Evolutionary conservation across 257 asterid genomes (phyloP), one percentile per base, ranked within the genome.

Genomic region (Coffea canephora): DNA sequence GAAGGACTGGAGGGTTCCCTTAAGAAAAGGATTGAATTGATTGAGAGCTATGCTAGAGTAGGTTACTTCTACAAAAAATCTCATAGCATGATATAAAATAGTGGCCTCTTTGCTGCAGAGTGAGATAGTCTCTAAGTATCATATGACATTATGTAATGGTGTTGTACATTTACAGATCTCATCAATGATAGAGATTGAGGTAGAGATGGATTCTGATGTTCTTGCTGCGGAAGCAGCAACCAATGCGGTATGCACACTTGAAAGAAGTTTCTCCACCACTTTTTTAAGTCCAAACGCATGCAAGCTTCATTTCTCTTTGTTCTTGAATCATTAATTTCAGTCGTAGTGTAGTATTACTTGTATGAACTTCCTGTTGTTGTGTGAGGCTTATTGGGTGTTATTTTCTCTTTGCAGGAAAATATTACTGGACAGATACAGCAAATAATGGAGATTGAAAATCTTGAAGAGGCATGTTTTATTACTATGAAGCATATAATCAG

Each of bases 21-120:
- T 80, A 77, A 84, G 89, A 93, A 86, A 85, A 90, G 96, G 86
- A 93, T 95, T 78, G 98, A 95, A 74, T 85, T 95, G 81, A 95
- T 95, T 77, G 99, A 93, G 81, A 93, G 97, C 91, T 95, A 91
- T 88, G 97, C 99, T 72, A 92, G 97, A 86, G 98, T 95, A 85
- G 8, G 97, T 81, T 52, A 78, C 73, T 59, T 27, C 39, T 31
- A 9, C 71, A 36, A 55, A 61, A 77, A 73, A 8, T 71, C 54
- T 31, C 31, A 68, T 36, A 41, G 23, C 66, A 72, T 64, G 73
- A 59, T 43, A 31, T 64, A 67, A 79, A 19, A 31, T 21, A 23
- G 12, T 61, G n/a, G 80, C 52, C 49, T 34, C 69, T 18, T 54
- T 46, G 45, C 68, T 9, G 15, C 41, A 0, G 0, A 1, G 46